Evolutionary conservation across 768 basidiomycete genomes (phyloP).

Genomic region (Tulasnella calospora): DNA sequence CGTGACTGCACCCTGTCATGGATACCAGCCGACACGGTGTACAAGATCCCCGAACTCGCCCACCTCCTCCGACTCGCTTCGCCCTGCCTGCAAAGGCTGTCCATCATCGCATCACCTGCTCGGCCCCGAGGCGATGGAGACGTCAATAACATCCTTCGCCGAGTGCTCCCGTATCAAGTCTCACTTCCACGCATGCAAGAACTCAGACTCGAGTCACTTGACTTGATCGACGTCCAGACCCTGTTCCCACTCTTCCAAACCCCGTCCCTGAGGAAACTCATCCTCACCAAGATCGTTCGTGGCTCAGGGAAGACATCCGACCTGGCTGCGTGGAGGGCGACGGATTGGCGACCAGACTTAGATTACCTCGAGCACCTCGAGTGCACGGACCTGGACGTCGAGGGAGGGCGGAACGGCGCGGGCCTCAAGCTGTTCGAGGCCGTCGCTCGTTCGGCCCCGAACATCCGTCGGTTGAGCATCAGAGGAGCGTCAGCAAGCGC

Average conservation of each 20-base stretch:
- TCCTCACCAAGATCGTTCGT: conserved; percentile 8
- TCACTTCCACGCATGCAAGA: conserved; percentile 4
- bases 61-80: conserved; percentile 12
- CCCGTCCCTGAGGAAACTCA: conserved; percentile 12
- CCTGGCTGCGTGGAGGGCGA: neutral
- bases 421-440: conserved; percentile 12
- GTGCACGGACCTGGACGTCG: neutral
- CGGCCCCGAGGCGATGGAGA: neutral
- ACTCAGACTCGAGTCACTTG: conserved; percentile 14
- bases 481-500: conserved; percentile 13
- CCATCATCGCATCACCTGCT: conserved; percentile 1
- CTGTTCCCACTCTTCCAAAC: conserved; percentile 17
- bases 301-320: neutral
- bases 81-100: conserved; percentile 11
- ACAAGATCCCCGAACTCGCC: conserved; percentile 1
- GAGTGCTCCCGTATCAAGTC: neutral
- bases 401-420: neutral
- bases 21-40: neutral
- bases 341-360: conserved; percentile 16
- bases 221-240: conserved; percentile 15
- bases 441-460: conserved; percentile 10
- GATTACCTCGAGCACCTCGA: conserved; percentile 12
- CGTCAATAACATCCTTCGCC: neutral
- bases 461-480: conserved; percentile 9
- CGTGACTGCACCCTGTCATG: conserved; percentile 11